Evolutionary conservation across 192 early-diverging fungal species (phyloP), one percentile per base, ranked within the genome.

Genomic region (Umbelopsis isabellina): DNA sequence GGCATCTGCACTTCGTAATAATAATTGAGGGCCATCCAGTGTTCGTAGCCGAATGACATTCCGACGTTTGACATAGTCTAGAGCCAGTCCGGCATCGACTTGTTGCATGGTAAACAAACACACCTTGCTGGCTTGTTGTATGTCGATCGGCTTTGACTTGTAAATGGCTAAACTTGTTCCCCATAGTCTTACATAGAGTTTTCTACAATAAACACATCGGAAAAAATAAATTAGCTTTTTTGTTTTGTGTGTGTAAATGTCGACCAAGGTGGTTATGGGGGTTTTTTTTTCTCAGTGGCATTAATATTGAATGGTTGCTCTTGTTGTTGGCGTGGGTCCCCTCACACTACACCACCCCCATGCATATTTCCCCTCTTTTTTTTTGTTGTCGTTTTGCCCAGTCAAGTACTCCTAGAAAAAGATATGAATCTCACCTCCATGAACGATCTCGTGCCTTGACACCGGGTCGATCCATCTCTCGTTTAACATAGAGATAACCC

Each of bases 41-140:
- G 78, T 71, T 15, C 66, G 73, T 47, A 85, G 75, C 9, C 84
- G 79, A 35, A 85, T 68, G 13, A 85, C 82, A 46, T 85, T 67
- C 2, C 79, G 68, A 5, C 80, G 73, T 58, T 83, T 81, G 25
- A 72, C 68, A 53, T 85, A 85, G 51, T 85, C 82, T 9, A 55
- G 50, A 1, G 84, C 82, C 15, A 75, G 23, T n/a, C 73, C 74
- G 18, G 76, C 77, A 27, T 76, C 73, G 10, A 78, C 82, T 15
- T 71, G 47, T 27, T 83, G 78, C 81, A 82, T 82, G 37, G 79
- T 45, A 75, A 71, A 72, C 41, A 52, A 47, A 77, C 79, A 67
- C 71, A 80, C 2, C 66, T 74, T 74, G 47, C 50, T 66, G 11
- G 68, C 48, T 2, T 68, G 72, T n/a, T 18, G 46, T 11, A 79